Percentiles rank a stretch among this genome's conserved stretches.
Evolutionary conservation across 305 asterid genomes (phyloP).

Genomic region (Fraxinus velutina): DNA sequence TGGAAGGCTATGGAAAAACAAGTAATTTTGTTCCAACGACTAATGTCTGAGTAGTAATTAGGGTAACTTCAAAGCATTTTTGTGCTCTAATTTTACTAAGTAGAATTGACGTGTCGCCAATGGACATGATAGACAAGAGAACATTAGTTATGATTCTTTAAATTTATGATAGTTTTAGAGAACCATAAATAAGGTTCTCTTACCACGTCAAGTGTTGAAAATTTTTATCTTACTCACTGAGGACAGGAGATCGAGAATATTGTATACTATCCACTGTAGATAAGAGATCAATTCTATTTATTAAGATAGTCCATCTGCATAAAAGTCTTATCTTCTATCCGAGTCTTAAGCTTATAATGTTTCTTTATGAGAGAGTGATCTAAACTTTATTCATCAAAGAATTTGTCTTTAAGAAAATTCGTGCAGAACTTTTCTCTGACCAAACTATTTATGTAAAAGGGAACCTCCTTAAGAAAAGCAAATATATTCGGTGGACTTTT

Average conservation of each 20-base stretch:
- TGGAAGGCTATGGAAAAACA: slow-evolving; percentile 38
- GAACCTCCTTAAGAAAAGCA: not conserved
- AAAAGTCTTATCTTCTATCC: not conserved
- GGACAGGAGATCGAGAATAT: no score
- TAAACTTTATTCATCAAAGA: not conserved
- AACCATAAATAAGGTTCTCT: no score
- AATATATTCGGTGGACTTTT: not conserved
- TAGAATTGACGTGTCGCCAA: no score
- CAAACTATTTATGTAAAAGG: not conserved
- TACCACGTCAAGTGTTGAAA: no score
- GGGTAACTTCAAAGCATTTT: not conserved
- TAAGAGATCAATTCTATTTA: no score
- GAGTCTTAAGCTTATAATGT: not conserved
- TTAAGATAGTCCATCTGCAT: no score
- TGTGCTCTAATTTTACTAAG: not conserved
- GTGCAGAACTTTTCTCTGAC: not conserved
- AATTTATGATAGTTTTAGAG: no score
- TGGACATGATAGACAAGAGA: no score
- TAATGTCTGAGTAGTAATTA: slow-evolving; percentile 24
- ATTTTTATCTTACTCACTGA: no score
- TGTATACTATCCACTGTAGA: no score
- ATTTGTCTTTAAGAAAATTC: not conserved
- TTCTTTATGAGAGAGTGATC: not conserved
- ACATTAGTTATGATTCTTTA: no score
- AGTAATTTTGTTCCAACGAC: slow-evolving; percentile 31